Conservation (phyloP, 2,329 filamentous ascomycete species). For the Exutisphaerella laricina region DNA sequence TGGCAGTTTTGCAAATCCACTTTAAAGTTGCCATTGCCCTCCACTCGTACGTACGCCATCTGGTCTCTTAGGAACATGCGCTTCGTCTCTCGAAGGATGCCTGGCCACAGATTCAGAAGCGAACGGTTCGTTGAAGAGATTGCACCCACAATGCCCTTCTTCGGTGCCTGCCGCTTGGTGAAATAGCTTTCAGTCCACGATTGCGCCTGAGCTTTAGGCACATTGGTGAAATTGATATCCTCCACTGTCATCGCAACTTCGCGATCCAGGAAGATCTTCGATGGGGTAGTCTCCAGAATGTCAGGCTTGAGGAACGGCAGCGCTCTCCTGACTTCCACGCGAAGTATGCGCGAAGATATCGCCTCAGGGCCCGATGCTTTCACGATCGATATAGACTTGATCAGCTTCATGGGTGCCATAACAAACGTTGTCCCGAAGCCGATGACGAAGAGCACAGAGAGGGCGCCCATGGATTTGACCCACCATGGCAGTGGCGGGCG, state of each 20-base stretch:
- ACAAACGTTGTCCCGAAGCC: slow-evolving; percentile 16
- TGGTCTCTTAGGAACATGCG: slow-evolving; percentile 28
- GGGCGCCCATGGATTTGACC: slow-evolving; percentile 11
- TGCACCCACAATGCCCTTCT: not conserved
- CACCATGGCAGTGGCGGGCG: slow-evolving; percentile 6
- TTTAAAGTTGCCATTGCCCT: slow-evolving; percentile 22
- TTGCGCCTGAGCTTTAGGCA: slow-evolving; percentile 6
- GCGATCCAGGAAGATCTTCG: slow-evolving; percentile 13
- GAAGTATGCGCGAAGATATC: slow-evolving; percentile 9
- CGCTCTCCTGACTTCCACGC: slow-evolving; percentile 13
- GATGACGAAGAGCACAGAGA: slow-evolving; percentile 11
- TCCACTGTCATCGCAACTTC: slow-evolving; percentile 6
- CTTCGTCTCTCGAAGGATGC: slow-evolving; percentile 15
- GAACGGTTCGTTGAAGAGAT: slow-evolving; percentile 7
- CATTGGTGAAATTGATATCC: slow-evolving; percentile 8
- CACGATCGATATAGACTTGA: slow-evolving; percentile 19
- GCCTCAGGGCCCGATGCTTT: not conserved
- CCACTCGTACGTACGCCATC: slow-evolving; percentile 23
- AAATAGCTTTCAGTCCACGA: slow-evolving; percentile 16
- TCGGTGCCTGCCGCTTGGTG: slow-evolving; percentile 1
- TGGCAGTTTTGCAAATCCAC: slow-evolving; percentile 26
- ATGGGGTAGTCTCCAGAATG: slow-evolving; percentile 8
- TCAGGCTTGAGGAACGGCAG: slow-evolving; percentile 22
- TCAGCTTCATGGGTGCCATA: slow-evolving; percentile 20
- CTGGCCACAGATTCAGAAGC: slow-evolving; percentile 13